Base-by-base conservation (phyloP, 2,329 filamentous ascomycete genomes). In the Talaromyces sp. region DNA sequence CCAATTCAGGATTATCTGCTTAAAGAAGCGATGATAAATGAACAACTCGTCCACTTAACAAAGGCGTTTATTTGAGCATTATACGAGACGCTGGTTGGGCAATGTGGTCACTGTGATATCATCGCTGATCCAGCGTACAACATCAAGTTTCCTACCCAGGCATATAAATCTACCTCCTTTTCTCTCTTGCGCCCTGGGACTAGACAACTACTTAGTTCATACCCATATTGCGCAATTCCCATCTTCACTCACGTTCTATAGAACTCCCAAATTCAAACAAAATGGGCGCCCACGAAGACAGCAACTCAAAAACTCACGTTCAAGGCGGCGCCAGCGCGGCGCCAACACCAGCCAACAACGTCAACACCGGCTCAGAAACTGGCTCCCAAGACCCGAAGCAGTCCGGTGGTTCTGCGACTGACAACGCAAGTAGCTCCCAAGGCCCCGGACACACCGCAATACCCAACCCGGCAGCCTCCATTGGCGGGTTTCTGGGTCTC, bases 401-500 rank as follows among this genome's bases (percentile, higher is more conserved):
- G n/a, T 56, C 52, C 10, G 60, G 54, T 33, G 41, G 35, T 33
- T n/a, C 33, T 35, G 22, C 6, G 16, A 10, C 35, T 37, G 47
- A 22, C 50, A 22, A 11, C 11, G 50, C 14, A 19, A 63, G 45
- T 31, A 63, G 37, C 19, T 60, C 52, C 19, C 66, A 66, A 39
- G 63, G 63, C 5, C 60, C 62, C 5, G 66, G 63, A 2, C 66
- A 67, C 33, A 43, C 60, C 3, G 22, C 60, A 22, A 52, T 59
- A 13, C 61, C 57, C 0, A 71, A 70, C 62, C 69, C 74, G 3
- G 64, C 61, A 31, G 68, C 69, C 24, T 73, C 73, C 4, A 71
- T 72, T 56, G 72, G 72, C 33, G 61, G 68, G 2, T 75, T 75
- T 58, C 67, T 74, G 19, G 71, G 71, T 37, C 65, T 77, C 3